A percentile compares a stretch with the other conserved stretches of the same genome.
phyloP scores from a whole-genome alignment of 176 grass and related monocot species.

The Saccharum spontaneum region DNA sequence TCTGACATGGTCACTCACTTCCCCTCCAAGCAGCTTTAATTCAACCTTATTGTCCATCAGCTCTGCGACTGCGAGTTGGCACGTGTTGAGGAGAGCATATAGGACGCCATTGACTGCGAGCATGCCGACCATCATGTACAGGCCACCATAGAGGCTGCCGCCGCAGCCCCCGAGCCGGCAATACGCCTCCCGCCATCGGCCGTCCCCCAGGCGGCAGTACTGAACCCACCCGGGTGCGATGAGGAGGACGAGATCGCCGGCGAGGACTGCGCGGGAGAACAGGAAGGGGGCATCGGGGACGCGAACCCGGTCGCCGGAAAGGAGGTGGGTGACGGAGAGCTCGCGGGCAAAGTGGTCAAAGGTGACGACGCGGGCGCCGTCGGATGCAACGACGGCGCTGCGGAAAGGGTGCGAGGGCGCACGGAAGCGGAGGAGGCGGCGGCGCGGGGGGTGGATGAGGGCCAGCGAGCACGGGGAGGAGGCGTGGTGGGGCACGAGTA shows the following conservation, averaged over 20 bases:
- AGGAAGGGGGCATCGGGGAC: constrained; percentile 34
- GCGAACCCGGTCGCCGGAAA: constrained; percentile 41
- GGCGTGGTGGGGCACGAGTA: constrained; percentile 46
- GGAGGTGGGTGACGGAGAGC: constrained; percentile 46
- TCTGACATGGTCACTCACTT: not conserved
- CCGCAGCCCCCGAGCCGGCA: constrained; percentile 29
- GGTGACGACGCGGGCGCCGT: constrained; percentile 45
- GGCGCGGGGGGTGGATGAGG: constrained; percentile 38
- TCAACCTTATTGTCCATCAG: not conserved
- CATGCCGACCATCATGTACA: constrained; percentile 15
- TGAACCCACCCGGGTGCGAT: constrained; percentile 11
- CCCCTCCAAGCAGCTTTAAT: not conserved
- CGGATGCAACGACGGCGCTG: constrained; percentile 28
- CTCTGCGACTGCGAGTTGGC: constrained; percentile 24
- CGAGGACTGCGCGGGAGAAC: constrained; percentile 41
- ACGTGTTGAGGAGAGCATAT: constrained; percentile 38
- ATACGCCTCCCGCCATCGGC: constrained; percentile 32
- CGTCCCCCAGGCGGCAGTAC: constrained; percentile 37
- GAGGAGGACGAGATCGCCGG: constrained; percentile 35
- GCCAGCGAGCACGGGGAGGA: constrained; percentile 29
- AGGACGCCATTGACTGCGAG: constrained; percentile 34
- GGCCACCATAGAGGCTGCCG: not conserved
- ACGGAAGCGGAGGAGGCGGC: constrained; percentile 39
- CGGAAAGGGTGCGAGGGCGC: not conserved
- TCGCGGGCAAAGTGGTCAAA: constrained; percentile 23